Conservation (phyloP, 805 yeast species). For the Barnettozyma populi region DNA sequence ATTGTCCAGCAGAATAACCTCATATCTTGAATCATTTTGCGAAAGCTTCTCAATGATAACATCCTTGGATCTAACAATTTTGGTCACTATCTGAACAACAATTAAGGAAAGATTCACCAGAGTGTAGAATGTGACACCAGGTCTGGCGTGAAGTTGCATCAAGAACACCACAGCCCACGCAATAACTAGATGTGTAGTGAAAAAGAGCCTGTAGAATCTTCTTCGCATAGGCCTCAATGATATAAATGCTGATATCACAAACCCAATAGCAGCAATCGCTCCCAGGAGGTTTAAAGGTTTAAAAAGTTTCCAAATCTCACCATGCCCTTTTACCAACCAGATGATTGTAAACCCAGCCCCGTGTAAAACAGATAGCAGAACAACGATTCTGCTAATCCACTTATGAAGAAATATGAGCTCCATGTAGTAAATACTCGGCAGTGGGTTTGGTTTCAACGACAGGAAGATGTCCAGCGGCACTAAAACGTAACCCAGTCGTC, state of each 20-base stretch:
- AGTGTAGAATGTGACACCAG: conserved; percentile 45
- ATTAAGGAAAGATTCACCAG: conserved; percentile 28
- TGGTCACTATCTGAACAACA: conserved; percentile 31
- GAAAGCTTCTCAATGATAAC: conserved; percentile 14
- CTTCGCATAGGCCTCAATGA: conserved; percentile 48
- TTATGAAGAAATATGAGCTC: conserved; percentile 56
- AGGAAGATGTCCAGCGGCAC: conserved; percentile 53
- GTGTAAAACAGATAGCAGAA: conserved; percentile 43
- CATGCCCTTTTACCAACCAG: conserved; percentile 40
- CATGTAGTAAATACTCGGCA: conserved; percentile 44
- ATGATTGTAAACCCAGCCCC: conserved; percentile 43
- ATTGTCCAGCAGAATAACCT: conserved; percentile 23
- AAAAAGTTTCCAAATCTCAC: conserved; percentile 31
- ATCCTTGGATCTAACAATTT: conserved; percentile 24
- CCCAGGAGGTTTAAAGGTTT: conserved; percentile 47
- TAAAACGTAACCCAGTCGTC: conserved; percentile 54
- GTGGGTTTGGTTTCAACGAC: conserved; percentile 50
- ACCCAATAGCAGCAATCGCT: conserved; percentile 34
- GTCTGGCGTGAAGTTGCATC: conserved; percentile 62
- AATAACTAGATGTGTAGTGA: conserved; percentile 48
- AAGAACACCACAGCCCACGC: conserved; percentile 40
- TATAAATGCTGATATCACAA: conserved; percentile 34
- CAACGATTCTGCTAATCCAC: conserved; percentile 61
- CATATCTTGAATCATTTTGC: conserved; percentile 19
- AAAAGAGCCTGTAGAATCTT: conserved; percentile 46